A percentile compares a stretch with the other conserved stretches of the same genome.
These are phyloP conservation scores for Leavenworthia alabamica DNA, from an alignment of 345 rosid genomes.

Conservation along the genomic window DNA sequence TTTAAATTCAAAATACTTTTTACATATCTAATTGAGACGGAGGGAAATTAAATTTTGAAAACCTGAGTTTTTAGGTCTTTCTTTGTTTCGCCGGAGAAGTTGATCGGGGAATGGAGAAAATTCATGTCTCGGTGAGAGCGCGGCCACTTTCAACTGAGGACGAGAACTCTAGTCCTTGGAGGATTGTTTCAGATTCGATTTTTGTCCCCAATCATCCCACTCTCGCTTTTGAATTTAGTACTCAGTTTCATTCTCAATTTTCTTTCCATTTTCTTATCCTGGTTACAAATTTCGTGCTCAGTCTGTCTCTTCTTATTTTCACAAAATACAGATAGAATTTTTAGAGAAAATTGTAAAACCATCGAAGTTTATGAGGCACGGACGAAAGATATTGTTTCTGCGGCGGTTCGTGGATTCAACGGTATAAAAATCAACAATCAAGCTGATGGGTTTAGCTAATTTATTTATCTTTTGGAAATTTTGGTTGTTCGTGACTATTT, in stretches of 20 bases:
- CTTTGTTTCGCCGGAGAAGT: slow-evolving; percentile 21
- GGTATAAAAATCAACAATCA: slow-evolving; percentile 36
- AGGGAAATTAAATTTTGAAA: slow-evolving; percentile 27
- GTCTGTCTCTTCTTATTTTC: not conserved
- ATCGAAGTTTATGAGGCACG: slow-evolving; percentile 60
- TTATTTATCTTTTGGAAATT: not conserved
- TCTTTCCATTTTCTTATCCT: not conserved
- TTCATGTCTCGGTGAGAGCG: slow-evolving; percentile 74
- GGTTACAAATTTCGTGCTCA: not conserved
- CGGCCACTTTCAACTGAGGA: slow-evolving; percentile 79
- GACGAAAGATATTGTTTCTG: slow-evolving; percentile 66
- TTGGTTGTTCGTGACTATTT: not conserved
- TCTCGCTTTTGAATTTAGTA: slow-evolving; percentile 69
- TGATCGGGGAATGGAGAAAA: slow-evolving; percentile 61
- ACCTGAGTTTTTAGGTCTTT: slow-evolving; percentile 18
- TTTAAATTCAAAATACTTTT: not conserved
- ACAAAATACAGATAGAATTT: slow-evolving; percentile 44
- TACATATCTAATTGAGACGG: slow-evolving; percentile 1
- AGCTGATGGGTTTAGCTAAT: not conserved
- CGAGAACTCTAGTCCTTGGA: slow-evolving; percentile 75
- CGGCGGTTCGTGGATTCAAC: slow-evolving; percentile 88
- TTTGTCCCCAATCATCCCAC: slow-evolving; percentile 48
- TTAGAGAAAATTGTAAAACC: slow-evolving; percentile 62
- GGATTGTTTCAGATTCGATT: slow-evolving; percentile 59
- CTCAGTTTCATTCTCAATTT: not conserved